Conservation (phyloP, 352 stramenopile species). For the Phytopythium vexans region DNA sequence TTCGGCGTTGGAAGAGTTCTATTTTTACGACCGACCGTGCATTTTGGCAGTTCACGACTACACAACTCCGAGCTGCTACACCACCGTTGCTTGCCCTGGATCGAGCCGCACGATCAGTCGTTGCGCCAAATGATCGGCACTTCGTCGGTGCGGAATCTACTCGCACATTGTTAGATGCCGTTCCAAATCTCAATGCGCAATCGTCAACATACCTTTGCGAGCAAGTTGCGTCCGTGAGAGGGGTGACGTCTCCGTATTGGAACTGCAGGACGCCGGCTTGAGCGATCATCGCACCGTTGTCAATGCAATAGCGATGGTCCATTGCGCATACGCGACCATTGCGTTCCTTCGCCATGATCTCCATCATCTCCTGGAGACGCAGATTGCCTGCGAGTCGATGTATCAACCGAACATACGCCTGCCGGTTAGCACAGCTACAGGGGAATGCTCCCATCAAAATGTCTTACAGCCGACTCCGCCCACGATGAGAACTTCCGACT, state of each 20-base stretch:
- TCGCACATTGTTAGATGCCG: too few species aligned
- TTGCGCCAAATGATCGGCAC: constrained; percentile 95
- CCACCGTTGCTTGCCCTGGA: too few species aligned
- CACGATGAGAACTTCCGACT: constrained; percentile 98
- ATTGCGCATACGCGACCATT: constrained; percentile 96
- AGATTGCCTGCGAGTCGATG: constrained; percentile 46
- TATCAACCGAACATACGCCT: background rate
- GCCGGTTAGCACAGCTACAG: background rate
- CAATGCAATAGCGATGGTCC: constrained; percentile 99
- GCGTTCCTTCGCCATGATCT: constrained; percentile 94
- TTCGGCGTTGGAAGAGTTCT: too few species aligned
- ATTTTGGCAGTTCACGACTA: too few species aligned
- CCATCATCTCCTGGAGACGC: constrained; percentile 97
- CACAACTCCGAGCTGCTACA: too few species aligned
- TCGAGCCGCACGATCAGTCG: constrained; percentile 25
- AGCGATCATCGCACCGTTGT: constrained; percentile 99
- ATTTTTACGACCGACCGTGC: too few species aligned
- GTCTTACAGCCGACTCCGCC: constrained; percentile 98
- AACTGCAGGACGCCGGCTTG: constrained; percentile 98
- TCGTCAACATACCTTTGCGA: constrained; percentile 83
- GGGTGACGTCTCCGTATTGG: constrained; percentile 91
- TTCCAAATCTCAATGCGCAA: background rate
- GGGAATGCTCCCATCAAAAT: background rate
- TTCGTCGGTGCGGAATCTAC: constrained; percentile 97
- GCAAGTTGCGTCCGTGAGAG: constrained; percentile 91